phyloP scores from a whole-genome alignment of 805 yeast species.

The Huiozyma naganishii region DNA sequence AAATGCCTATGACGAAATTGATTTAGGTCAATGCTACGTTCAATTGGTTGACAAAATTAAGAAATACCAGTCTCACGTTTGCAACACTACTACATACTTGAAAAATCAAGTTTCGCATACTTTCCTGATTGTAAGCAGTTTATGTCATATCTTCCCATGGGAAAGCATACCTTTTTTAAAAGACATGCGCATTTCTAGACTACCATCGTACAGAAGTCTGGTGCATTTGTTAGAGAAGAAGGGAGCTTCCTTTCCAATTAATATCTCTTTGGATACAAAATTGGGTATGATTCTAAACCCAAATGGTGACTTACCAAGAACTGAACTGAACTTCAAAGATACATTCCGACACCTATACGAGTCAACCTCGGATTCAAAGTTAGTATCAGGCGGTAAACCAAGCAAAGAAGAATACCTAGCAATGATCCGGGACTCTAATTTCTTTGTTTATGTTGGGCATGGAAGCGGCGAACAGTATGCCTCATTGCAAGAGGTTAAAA shows the following conservation, averaged over 20 bases:
- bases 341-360: slow-evolving; percentile 28
- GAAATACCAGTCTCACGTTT: slow-evolving; percentile 11
- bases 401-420: slow-evolving; percentile 40
- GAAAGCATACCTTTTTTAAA: slow-evolving; percentile 59
- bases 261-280: slow-evolving; percentile 16
- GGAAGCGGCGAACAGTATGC: slow-evolving; percentile 92
- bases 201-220: slow-evolving; percentile 54
- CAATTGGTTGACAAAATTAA: slow-evolving; percentile 40
- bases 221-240: slow-evolving; percentile 25
- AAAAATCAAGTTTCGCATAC: slow-evolving; percentile 35
- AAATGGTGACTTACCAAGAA: slow-evolving; percentile 57
- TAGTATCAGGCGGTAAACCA: slow-evolving; percentile 48
- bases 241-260: slow-evolving; percentile 6
- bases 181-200: slow-evolving; percentile 50
- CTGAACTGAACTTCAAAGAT: slow-evolving; percentile 47
- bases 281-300: slow-evolving; percentile 73
- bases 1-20: slow-evolving; percentile 56
- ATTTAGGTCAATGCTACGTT: slow-evolving; percentile 43
- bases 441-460: slow-evolving; percentile 82
- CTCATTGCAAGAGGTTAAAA: slow-evolving; percentile 42
- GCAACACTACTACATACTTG: neutral
- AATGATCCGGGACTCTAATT: slow-evolving; percentile 32
- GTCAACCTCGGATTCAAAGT: slow-evolving; percentile 35
- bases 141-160: slow-evolving; percentile 77
- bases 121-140: slow-evolving; percentile 57